Conservation (phyloP, 768 basidiomycete genomes). For the Rhodotorula paludigena region DNA sequence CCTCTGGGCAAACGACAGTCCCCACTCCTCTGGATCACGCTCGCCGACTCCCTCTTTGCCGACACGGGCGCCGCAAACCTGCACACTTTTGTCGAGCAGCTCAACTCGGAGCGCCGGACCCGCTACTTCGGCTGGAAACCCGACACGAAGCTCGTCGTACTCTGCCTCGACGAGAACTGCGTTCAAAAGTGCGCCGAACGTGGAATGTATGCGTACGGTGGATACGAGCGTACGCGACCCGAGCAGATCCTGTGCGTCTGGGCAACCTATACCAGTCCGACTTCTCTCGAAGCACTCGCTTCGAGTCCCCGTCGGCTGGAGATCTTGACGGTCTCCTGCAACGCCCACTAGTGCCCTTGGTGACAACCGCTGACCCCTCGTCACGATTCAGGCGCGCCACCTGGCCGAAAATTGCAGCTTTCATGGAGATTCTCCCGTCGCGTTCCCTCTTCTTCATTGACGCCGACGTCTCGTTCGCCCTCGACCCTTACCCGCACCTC, state of each 20-base stretch:
- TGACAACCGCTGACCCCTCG: not conserved
- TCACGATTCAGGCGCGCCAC: constrained; percentile 9
- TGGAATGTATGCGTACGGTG: not conserved
- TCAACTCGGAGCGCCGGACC: constrained; percentile 18
- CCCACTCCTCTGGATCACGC: constrained; percentile 33
- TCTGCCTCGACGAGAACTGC: constrained; percentile 25
- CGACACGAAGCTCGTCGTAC: constrained; percentile 23
- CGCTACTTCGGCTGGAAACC: not conserved
- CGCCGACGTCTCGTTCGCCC: constrained; percentile 24
- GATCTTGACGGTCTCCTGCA: too few species aligned
- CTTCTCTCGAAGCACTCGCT: constrained; percentile 6
- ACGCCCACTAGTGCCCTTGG: too few species aligned
- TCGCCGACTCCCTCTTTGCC: constrained; percentile 13
- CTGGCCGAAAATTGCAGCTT: constrained; percentile 30
- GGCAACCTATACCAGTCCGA: constrained; percentile 1
- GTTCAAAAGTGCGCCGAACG: not conserved
- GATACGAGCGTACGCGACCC: not conserved
- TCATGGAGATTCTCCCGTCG: constrained; percentile 21
- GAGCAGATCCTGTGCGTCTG: constrained; percentile 14
- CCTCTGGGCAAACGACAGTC: not conserved
- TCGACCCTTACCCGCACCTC: constrained; percentile 27
- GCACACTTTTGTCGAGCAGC: constrained; percentile 13
- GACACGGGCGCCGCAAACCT: constrained; percentile 18
- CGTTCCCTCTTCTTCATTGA: constrained; percentile 39
- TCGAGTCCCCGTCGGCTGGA: constrained; percentile 1